Evolutionary conservation across 352 stramenopile genomes (phyloP).

Genomic region (Pythium coloratum): DNA sequence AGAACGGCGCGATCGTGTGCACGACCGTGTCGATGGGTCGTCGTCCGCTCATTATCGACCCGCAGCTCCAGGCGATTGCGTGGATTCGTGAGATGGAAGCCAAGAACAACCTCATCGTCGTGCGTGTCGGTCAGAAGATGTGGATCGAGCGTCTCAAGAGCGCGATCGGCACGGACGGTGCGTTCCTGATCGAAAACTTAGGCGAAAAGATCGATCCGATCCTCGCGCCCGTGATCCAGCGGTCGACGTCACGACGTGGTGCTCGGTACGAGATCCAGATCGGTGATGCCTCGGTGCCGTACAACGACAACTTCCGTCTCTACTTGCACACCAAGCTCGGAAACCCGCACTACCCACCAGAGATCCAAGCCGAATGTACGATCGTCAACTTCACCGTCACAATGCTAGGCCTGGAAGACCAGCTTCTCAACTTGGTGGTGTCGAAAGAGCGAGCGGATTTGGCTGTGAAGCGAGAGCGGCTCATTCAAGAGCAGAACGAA

Average conservation of each 20-base stretch:
- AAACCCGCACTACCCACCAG: constrained; percentile 94
- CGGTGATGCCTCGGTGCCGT: constrained; percentile 92
- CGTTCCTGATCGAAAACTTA: constrained; percentile 95
- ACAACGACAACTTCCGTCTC: constrained; percentile 93
- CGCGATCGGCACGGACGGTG: constrained; percentile 91
- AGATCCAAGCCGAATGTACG: constrained; percentile 95
- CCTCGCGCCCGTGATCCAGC: constrained; percentile 92
- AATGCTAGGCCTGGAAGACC: constrained; percentile 90
- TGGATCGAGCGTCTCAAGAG: constrained; percentile 93
- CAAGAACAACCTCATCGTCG: constrained; percentile 91
- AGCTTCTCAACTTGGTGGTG: constrained; percentile 91
- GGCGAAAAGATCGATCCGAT: constrained; percentile 94
- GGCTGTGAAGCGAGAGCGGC: constrained; percentile 82
- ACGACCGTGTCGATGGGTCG: constrained; percentile 90
- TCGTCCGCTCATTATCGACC: constrained; percentile 93
- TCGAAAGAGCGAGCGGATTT: constrained; percentile 90
- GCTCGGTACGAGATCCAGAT: constrained; percentile 94
- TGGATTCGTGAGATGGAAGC: constrained; percentile 94
- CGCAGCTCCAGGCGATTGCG: constrained; percentile 92
- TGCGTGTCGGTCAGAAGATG: constrained; percentile 94
- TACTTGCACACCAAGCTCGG: constrained; percentile 95
- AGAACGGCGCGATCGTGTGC: constrained; percentile 93
- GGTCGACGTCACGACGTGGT: constrained; percentile 91
- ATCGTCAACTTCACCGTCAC: constrained; percentile 97
- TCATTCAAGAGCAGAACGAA: constrained; percentile 95